Evolutionary conservation across 192 early-diverging fungal genomes (phyloP), one percentile per base, ranked within the genome.

Genomic region (Entomortierella parvispora): DNA sequence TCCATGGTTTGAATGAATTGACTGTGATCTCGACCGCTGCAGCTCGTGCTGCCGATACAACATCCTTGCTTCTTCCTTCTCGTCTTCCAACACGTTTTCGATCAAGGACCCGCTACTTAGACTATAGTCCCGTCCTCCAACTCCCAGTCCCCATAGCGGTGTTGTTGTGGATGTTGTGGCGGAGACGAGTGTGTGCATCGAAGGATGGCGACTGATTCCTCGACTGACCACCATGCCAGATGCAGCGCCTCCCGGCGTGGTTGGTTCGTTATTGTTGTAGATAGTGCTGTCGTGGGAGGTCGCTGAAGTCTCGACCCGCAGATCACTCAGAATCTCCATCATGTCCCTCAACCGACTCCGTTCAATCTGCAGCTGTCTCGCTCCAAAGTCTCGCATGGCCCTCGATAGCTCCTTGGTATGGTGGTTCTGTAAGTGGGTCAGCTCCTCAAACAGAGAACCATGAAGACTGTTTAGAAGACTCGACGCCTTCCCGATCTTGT

Each of bases 361-460:
- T 32, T 80, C 77, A 33, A 71, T 71, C 63, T 80, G 68, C 32
- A 67, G 37, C 11, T 80, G 77, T 2, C 63, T 37, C 1, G 68
- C 68, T 0, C 68, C 77, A 65, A 69, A 80, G n/a, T 70, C 69
- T 8, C 66, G 61, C 68, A 80, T 67, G 2, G 77, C 65, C 4
- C 65, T 26, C 46, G 66, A 58, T 54, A 83, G 67, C 28, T 82
- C 65, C 14, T 72, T 54, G 18, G 82, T 63, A 46, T 83, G 84
- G 17, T 68, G 61, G 25, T 54, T 68, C 63, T 86, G 84, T 15
- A 83, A 65, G 45, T 83, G 80, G 0, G 82, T 76, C 37, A 86
- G 52, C 54, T 86, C 84, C 60, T 86, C 84, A 47, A 83, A 83
- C 25, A 86, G 53, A n/a, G 76, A 68, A 17, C 79, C 69, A 51